A percentile compares a stretch with the other conserved stretches of the same genome.
Conservation (phyloP, 257 asterid genomes). For the Coffea canephora region DNA sequence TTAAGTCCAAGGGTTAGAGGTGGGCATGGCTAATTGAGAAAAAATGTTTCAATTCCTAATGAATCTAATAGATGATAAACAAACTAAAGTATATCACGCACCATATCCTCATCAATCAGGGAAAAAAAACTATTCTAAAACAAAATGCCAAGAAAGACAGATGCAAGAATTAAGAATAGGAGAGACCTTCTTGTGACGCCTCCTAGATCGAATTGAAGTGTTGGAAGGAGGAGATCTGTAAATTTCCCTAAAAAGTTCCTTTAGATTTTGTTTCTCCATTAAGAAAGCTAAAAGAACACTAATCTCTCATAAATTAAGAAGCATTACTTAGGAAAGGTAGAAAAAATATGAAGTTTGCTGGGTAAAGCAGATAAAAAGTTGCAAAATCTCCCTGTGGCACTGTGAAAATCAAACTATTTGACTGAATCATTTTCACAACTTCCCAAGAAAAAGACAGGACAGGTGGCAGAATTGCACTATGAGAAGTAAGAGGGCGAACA, state of each 20-base stretch:
- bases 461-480: not conserved
- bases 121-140: not conserved
- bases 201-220: conserved; percentile 8
- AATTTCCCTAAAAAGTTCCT: not conserved
- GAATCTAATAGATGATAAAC: not conserved
- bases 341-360: not conserved
- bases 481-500: not conserved
- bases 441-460: not conserved
- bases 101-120: not conserved
- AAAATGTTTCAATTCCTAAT: not conserved
- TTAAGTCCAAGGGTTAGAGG: not conserved
- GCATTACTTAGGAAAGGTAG: not conserved
- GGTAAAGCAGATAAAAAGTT: not conserved
- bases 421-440: not conserved
- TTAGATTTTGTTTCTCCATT: not conserved
- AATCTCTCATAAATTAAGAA: not conserved
- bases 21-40: too few relatives aligned
- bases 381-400: too few relatives aligned
- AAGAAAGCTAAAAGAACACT: not conserved
- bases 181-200: conserved; percentile 7
- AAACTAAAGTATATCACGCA: too few relatives aligned
- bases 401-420: not conserved
- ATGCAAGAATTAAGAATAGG: not conserved
- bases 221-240: not conserved
- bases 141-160: not conserved